Evolutionary conservation across 2,329 filamentous ascomycete species (phyloP).

Genomic region (Penicillium decumbens): DNA sequence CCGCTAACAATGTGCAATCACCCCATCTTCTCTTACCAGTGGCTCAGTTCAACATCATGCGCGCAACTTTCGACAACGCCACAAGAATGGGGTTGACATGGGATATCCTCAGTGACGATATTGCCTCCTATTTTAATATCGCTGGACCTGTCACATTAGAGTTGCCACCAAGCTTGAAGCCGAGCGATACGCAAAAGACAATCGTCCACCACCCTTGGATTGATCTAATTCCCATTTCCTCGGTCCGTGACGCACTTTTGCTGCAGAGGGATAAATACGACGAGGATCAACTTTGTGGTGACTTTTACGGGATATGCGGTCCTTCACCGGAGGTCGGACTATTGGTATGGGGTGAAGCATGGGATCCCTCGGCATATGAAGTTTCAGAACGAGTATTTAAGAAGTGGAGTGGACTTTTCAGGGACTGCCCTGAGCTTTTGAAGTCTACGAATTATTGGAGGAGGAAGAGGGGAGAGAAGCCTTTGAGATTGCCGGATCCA

Average conservation of each 20-base stretch:
- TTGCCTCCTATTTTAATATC: constrained; percentile 19
- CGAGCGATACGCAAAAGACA: constrained; percentile 11
- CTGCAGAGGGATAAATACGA: constrained; percentile 14
- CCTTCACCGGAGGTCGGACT: constrained; percentile 15
- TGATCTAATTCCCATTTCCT: constrained; percentile 25
- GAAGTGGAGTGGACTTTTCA: constrained; percentile 27
- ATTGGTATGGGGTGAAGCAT: constrained; percentile 30
- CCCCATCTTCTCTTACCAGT: neutral
- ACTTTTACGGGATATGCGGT: constrained; percentile 15
- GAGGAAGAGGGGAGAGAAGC: constrained; percentile 20
- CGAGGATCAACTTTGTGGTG: constrained; percentile 22
- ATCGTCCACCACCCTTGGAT: constrained; percentile 30
- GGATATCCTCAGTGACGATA: constrained; percentile 13
- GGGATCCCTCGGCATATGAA: constrained; percentile 30
- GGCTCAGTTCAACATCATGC: constrained; percentile 10
- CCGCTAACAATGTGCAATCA: neutral
- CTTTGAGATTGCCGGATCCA: neutral
- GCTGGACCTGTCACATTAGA: constrained; percentile 7
- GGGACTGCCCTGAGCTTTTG: constrained; percentile 25
- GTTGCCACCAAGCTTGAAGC: constrained; percentile 16
- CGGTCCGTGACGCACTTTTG: constrained; percentile 25
- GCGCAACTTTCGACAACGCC: constrained; percentile 14
- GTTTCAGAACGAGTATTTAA: constrained; percentile 24
- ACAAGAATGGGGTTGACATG: constrained; percentile 12
- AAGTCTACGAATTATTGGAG: constrained; percentile 26